A percentile compares a stretch with the other conserved stretches of the same genome.
Evolutionary conservation across 108 stramenopile genomes (phyloP).

Genomic region (Cyclotella baltica): DNA sequence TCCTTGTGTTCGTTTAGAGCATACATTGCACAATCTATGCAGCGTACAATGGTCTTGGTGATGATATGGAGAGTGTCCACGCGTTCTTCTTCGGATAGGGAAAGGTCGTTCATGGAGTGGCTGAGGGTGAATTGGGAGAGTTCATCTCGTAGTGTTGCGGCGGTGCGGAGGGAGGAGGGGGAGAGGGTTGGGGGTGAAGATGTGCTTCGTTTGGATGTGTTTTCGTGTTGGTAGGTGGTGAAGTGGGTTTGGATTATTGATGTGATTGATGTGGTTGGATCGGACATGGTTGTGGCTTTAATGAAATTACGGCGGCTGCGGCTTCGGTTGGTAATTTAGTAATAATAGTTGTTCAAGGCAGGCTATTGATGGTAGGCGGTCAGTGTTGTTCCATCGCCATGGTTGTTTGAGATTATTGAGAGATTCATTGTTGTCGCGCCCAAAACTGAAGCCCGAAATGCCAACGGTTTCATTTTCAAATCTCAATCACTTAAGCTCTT

Average conservation of each 20-base stretch:
- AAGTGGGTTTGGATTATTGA: conserved; percentile 43
- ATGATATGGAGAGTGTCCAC: background rate
- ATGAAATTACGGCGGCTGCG: no score
- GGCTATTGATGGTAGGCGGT: no score
- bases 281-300: conserved; percentile 17
- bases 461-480: no score
- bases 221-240: conserved; percentile 39
- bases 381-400: no score
- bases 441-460: no score
- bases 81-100: background rate
- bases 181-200: background rate
- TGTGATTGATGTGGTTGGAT: conserved; percentile 8
- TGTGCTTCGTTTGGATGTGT: background rate
- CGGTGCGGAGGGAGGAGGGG: conserved; percentile 30
- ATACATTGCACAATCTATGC: conserved; percentile 45
- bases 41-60: conserved; percentile 11
- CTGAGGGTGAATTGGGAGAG: conserved; percentile 16
- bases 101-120: background rate
- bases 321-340: no score
- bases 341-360: no score
- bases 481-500: no score
- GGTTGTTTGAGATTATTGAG: no score
- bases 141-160: conserved; percentile 34
- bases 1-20: conserved; percentile 10
- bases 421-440: no score